A percentile compares a stretch with the other conserved stretches of the same genome.
These are phyloP conservation scores for Waitea zeae DNA, from an alignment of 1,284 basidiomycete genomes.

Conservation along the genomic window DNA sequence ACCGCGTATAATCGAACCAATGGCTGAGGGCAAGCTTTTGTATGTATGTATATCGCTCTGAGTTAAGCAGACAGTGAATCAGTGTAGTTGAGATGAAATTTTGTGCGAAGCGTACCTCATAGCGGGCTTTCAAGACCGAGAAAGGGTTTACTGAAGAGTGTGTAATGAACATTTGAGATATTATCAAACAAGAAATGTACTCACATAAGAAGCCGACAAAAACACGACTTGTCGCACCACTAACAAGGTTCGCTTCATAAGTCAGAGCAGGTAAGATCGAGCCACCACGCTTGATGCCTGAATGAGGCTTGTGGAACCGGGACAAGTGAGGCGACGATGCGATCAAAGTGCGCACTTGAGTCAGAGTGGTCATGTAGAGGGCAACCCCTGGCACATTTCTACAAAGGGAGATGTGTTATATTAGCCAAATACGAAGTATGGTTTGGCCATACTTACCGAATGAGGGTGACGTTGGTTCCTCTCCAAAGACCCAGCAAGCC, in stretches of 20 bases:
- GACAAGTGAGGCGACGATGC: constrained; percentile 49
- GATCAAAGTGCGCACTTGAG: constrained; percentile 58
- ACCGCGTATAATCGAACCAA: constrained; percentile 43
- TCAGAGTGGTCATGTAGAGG: constrained; percentile 79
- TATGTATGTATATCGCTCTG: constrained; percentile 76
- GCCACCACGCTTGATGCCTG: constrained; percentile 9
- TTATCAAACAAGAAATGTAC: too few relatives aligned
- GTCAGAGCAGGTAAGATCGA: constrained; percentile 68
- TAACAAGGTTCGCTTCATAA: constrained; percentile 70
- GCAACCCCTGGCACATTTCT: constrained; percentile 92
- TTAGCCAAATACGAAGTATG: neutral
- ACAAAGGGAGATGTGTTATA: constrained; percentile 3
- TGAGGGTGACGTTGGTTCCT: constrained; percentile 69
- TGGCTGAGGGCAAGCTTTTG: constrained; percentile 40
- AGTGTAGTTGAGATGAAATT: constrained; percentile 2
- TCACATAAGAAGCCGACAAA: constrained; percentile 59
- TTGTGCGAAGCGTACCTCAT: constrained; percentile 45
- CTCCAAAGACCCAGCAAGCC: constrained; percentile 69
- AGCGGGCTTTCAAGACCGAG: constrained; percentile 88
- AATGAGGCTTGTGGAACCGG: constrained; percentile 13
- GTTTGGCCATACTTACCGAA: constrained; percentile 27
- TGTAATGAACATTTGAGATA: too few relatives aligned
- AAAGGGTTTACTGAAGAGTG: constrained; percentile 75
- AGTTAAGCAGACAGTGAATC: constrained; percentile 2
- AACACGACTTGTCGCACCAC: constrained; percentile 78